Base-by-base conservation (phyloP, 2,329 filamentous ascomycete species). In the Orbilia ellipsospora region DNA sequence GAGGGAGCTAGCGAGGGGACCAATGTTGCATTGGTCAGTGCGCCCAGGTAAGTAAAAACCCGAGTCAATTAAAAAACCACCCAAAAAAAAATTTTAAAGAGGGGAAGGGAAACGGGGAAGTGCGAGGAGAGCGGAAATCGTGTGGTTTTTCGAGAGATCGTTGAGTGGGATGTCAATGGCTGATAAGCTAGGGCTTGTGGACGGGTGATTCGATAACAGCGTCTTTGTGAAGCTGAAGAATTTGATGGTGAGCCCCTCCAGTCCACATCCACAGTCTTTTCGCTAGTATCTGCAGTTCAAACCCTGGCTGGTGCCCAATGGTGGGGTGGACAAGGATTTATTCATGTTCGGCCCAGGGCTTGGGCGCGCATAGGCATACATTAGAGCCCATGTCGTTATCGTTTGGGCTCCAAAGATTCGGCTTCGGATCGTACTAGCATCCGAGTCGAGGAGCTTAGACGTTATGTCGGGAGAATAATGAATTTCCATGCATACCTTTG, bases 181-280 rank as follows among this genome's bases (percentile, higher is more conserved):
- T 66, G 57, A 57, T 44, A 50, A 52, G 62, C 56, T 62, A 63
- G 42, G n/a, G 18, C 16, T n/a, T n/a, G 8, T 15, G 18, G 23
- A n/a, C 40, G 40, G 36, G 20, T 16, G 13, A 61, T 56, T 40
- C 31, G 31, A 36, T 36, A 92, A 91, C 8, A 93, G 90, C 81
- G 90, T 90, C 0, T 94, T 94, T 82, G 87, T 94, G 18, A 89
- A 90, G 57, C 80, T 94, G 63, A 92, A 90, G 82, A 93, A 93
- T 78, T 82, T 91, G 15, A 80, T 90, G 79, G 88, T 90, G 80
- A 72, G 73, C 72, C 72, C 72, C 72, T 75, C 72, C 72, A 85
- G 50, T 50, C 50, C n/a, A 42, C 61, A 40, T 45, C 13, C 26
- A 50, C 16, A n/a, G 51, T 51, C 4, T 51, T 50, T 48, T 57